Conservation (phyloP, 2,329 filamentous ascomycete genomes). For the Tympanopsis confertula region DNA sequence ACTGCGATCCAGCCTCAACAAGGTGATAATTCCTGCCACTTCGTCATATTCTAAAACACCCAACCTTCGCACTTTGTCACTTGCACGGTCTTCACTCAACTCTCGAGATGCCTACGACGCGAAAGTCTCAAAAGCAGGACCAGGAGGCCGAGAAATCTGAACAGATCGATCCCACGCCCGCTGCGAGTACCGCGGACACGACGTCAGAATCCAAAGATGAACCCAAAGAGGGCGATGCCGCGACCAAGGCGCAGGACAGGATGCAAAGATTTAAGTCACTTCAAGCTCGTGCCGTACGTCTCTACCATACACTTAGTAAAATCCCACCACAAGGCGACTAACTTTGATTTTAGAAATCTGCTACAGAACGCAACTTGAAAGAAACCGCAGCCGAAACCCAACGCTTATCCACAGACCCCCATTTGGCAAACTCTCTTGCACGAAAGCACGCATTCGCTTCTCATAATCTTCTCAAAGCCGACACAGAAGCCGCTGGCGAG, state of each 20-base stretch:
- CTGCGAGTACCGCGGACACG: too few species aligned
- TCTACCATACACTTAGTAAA: too few species aligned
- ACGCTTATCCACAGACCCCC: conserved; percentile 65
- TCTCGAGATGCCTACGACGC: too few species aligned
- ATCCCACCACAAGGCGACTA: too few species aligned
- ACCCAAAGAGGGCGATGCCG: conserved; percentile 13
- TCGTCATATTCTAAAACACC: too few species aligned
- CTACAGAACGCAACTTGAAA: conserved; percentile 64
- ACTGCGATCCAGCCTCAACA: too few species aligned
- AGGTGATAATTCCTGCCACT: too few species aligned
- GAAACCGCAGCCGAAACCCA: conserved; percentile 77
- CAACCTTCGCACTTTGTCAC: too few species aligned
- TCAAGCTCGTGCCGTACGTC: conserved; percentile 54
- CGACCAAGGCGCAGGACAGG: conserved; percentile 48
- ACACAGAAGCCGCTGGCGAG: conserved; percentile 71
- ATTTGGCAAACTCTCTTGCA: conserved; percentile 65
- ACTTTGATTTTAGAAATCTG: conserved; percentile 52
- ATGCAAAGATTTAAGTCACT: conserved; percentile 78
- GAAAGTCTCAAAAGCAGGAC: too few species aligned
- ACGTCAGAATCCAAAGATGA: background rate
- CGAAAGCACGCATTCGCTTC: conserved; percentile 79
- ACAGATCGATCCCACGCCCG: too few species aligned
- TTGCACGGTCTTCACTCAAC: too few species aligned
- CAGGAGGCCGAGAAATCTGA: too few species aligned
- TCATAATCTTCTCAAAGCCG: conserved; percentile 86